Conservation (phyloP, 345 rosid species). For the Gossypium herbaceum region DNA sequence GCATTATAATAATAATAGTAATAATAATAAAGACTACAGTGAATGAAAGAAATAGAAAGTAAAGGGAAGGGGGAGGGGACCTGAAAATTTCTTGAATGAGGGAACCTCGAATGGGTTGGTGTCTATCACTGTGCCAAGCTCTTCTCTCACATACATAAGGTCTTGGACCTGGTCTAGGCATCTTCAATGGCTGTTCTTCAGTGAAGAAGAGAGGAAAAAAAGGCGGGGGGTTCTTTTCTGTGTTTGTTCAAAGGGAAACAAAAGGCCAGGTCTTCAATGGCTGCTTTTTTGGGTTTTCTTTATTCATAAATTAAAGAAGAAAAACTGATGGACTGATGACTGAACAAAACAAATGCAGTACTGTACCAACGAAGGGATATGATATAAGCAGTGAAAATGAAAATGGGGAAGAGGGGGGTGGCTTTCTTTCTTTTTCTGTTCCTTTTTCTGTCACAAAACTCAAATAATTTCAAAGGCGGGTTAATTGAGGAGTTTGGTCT, state of each 20-base stretch:
- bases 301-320: neutral
- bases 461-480: conserved; percentile 34
- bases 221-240: neutral
- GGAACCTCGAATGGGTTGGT: conserved; percentile 71
- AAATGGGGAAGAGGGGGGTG: neutral
- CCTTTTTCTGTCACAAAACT: conserved; percentile 28
- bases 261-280: neutral
- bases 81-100: conserved; percentile 67
- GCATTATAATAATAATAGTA: neutral
- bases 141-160: conserved; percentile 68
- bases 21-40: neutral
- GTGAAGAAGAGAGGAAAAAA: neutral
- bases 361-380: neutral
- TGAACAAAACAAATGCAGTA: conserved; percentile 3
- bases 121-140: conserved; percentile 80
- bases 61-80: conserved; percentile 18
- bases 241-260: conserved; percentile 19
- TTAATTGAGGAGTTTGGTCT: conserved; percentile 34
- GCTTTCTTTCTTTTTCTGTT: conserved; percentile 4
- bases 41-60: neutral
- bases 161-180: conserved; percentile 73
- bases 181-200: conserved; percentile 21
- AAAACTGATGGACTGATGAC: neutral
- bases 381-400: neutral
- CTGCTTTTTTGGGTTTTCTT: conserved; percentile 17